Base-by-base conservation (phyloP, 352 stramenopile genomes). In the Phytophthora sp. region DNA sequence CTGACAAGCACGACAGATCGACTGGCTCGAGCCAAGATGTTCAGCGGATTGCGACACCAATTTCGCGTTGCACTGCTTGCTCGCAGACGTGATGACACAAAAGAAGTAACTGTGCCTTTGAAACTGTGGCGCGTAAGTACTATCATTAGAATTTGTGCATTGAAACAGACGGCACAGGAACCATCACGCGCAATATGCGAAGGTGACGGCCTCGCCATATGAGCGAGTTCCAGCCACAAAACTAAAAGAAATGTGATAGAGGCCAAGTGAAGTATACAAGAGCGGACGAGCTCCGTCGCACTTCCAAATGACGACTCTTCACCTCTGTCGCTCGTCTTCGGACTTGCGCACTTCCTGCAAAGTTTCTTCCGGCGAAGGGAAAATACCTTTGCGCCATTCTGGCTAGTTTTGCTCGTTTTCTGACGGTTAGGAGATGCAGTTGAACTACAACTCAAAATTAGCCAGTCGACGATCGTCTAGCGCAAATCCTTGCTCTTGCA, bases 111-210 rank as follows among this genome's bases (percentile, higher is more conserved):
- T 27, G 20, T 21, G 31, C 8, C n/a, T 31, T 37, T 31, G 21
- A 45, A 21, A 7, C 30, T 34, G 32, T 42, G 48, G 18, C 21
- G 32, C 18, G 42, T 62, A 18, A 41, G 32, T 44, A 26, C 27
- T 31, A n/a, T 35, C 20, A n/a, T 28, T 39, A 21, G 24, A 57
- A 58, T 50, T 53, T 62, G 54, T 24, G 43, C 18, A 34, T 38
- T 24, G 30, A 34, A 56, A 32, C 50, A 57, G 43, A 51, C 52
- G 43, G 28, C 27, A 37, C 4, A 5, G 11, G 15, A 38, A 61
- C 49, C 26, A 54, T 61, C 49, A 38, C 49, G 27, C 12, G 18
- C 37, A 48, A 53, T 58, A 54, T 68, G 60, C 60, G 35, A 63
- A 63, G 35, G 42, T 32, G 42, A 35, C 23, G 39, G 31, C 17